These are phyloP conservation scores for Rubia balearica DNA, from an alignment of 305 asterid genomes.

Conservation along the genomic window DNA sequence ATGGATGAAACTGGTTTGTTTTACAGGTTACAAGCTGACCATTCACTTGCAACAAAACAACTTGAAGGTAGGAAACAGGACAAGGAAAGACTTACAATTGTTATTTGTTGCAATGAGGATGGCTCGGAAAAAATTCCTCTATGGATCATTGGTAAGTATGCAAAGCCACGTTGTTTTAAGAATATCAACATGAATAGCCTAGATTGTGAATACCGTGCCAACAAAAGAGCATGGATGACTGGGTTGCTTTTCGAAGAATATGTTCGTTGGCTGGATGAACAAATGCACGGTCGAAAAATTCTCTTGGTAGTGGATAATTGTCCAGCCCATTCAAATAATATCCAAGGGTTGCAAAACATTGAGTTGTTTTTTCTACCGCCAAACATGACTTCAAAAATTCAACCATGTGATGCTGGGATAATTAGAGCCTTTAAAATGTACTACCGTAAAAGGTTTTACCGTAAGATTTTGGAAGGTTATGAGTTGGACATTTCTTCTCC, in stretches of 20 bases:
- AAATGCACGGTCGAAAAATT: no score
- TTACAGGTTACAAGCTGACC: not conserved
- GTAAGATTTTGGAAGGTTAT: no score
- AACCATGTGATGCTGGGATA: not conserved
- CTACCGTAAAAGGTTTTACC: no score
- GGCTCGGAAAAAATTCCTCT: not conserved
- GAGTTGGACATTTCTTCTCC: no score
- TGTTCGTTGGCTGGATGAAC: no score
- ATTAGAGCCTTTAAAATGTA: not conserved
- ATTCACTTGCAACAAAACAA: not conserved
- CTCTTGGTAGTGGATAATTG: no score
- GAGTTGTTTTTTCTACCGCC: slow-evolving; percentile 7
- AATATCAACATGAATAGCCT: no score
- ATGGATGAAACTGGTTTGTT: not conserved
- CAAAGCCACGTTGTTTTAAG: not conserved
- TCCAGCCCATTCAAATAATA: not conserved
- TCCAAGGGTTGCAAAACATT: not conserved
- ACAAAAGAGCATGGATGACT: no score
- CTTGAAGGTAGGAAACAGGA: not conserved
- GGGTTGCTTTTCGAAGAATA: no score
- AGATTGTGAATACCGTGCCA: no score
- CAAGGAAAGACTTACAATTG: not conserved
- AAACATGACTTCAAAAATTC: slow-evolving; percentile 10
- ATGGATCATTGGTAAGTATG: not conserved
- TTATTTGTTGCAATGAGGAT: not conserved